Percentiles rank a stretch among this genome's conserved stretches.
These are phyloP conservation scores for Begonia peltatifolia DNA, from an alignment of 306 rosid species.

Conservation along the genomic window DNA sequence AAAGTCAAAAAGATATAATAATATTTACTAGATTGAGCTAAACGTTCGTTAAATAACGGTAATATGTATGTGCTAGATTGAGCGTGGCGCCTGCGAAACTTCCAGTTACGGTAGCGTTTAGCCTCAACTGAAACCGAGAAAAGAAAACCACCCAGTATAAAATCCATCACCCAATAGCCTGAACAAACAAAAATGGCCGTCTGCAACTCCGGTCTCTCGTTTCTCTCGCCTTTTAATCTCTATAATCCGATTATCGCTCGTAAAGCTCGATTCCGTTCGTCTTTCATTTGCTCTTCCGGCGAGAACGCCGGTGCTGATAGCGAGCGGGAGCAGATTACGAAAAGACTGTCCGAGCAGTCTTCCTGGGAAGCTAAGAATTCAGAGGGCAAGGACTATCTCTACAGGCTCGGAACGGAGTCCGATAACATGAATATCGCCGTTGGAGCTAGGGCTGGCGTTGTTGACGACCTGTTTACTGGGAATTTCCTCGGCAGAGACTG, in stretches of 20 bases:
- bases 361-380: constrained; percentile 80
- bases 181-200: constrained; percentile 15
- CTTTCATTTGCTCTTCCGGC: constrained; percentile 11
- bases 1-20: no score
- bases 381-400: constrained; percentile 70
- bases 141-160: no score
- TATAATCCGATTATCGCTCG: constrained; percentile 5
- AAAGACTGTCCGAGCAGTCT: constrained; percentile 62
- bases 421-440: constrained; percentile 96
- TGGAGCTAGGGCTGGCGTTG: constrained; percentile 76
- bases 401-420: constrained; percentile 71
- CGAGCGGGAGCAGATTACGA: constrained; percentile 13
- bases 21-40: no score
- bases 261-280: constrained; percentile 6
- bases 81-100: no score
- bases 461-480: constrained; percentile 73
- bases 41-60: no score
- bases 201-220: constrained; percentile 17
- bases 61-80: no score
- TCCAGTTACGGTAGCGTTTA: no score
- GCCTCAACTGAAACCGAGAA: no score
- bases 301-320: constrained; percentile 9
- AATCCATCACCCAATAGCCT: no score
- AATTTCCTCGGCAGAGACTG: constrained; percentile 83
- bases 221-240: constrained; percentile 20